phyloP scores from a whole-genome alignment of 2,329 filamentous ascomycete species.

The Lecanicillium sp. region DNA sequence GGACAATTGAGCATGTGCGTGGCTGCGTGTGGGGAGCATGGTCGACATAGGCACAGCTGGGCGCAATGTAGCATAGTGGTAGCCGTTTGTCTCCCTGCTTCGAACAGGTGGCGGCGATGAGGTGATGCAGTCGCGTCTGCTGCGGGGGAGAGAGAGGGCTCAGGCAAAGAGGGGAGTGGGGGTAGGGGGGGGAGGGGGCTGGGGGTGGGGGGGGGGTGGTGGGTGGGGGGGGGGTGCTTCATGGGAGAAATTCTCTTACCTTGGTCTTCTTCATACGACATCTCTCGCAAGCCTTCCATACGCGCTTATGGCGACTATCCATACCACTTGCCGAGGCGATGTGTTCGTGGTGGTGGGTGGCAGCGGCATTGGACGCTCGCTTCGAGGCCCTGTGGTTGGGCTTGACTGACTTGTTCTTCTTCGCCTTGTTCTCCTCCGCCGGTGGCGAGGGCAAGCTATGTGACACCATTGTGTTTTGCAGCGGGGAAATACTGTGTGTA shows the following conservation, averaged over 20 bases:
- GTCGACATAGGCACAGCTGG: no score
- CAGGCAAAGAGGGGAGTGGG: no score
- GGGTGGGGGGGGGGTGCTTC: conserved; percentile 6
- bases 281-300: conserved; percentile 60
- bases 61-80: no score
- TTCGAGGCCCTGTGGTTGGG: conserved; percentile 44
- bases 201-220: conserved; percentile 9
- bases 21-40: no score
- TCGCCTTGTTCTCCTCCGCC: conserved; percentile 35
- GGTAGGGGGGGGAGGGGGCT: conserved; percentile 8
- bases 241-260: conserved; percentile 33
- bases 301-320: conserved; percentile 54
- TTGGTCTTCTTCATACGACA: conserved; percentile 66
- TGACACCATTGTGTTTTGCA: conserved; percentile 35
- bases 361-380: conserved; percentile 32
- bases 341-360: conserved; percentile 29
- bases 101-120: no score
- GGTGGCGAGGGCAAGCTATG: conserved; percentile 44
- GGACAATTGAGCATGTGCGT: no score
- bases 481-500: background rate
- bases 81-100: no score
- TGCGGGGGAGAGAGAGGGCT: no score
- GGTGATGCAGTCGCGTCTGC: no score
- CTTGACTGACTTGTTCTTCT: conserved; percentile 41
- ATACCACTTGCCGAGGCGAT: conserved; percentile 25